Base-by-base conservation (phyloP, 495 filamentous ascomycete genomes). In the Aspergillus campestris region DNA sequence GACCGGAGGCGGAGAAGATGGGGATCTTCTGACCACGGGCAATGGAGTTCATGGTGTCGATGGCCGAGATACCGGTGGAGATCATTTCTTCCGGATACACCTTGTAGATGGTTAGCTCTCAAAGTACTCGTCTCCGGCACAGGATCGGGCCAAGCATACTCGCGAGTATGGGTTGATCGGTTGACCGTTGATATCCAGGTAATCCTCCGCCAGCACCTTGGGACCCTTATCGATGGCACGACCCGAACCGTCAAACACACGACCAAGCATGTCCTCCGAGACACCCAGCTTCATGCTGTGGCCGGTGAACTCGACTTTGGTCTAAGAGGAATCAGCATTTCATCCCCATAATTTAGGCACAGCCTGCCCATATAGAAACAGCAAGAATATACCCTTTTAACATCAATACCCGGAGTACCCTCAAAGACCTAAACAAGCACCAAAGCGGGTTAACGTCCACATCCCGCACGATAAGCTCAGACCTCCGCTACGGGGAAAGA, bases 71-170 rank as follows among this genome's bases (percentile, higher is more conserved):
- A 80, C 94, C 94, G 45, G 94, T 99, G 8, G 91, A 89, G 57
- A 99, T 97, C 89, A 99, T 99, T 70, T 99, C 94, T 73, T 97
- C 91, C 63, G 94, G 94, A 62, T 99, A 99, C 36, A 94, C 86
- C 87, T 92, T 49, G 34, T 11, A 37, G 15, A 28, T 28, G 8
- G 39, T 69, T 37, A 67, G 56, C 49, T 31, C 31, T 12, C 37
- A 31, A 12, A n/a, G n/a, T n/a, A 3, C 13, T 42, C 28, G 5
- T 5, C 11, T 33, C 9, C n/a, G n/a, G 6, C 6, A 8, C 18
- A 10, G 34, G 27, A 30, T 10, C 12, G 40, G 11, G 13, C 31
- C 50, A 32, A 34, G 34, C 79, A 58, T 74, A 94, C 91, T 73
- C 94, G 81, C 31, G 89, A 89, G 70, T 95, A 97, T 36, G 94